Evolutionary conservation across 2,329 filamentous ascomycete species (phyloP).

Genomic region (Monosporascus sp.): DNA sequence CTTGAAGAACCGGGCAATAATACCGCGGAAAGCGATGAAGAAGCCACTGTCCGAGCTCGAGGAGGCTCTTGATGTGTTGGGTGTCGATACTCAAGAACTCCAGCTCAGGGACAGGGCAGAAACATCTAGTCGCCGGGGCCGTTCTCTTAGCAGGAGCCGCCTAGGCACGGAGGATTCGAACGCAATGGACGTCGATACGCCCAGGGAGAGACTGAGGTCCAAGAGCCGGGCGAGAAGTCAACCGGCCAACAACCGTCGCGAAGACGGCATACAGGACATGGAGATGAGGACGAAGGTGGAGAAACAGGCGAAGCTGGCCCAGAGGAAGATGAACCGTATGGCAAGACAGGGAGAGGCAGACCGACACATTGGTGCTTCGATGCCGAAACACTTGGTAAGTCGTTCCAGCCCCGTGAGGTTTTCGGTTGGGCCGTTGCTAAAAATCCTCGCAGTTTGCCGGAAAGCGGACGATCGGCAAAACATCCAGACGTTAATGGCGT

Average conservation of each 20-base stretch:
- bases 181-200: slow-evolving; percentile 70
- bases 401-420: slow-evolving; percentile 5
- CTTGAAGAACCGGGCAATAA: slow-evolving; percentile 93
- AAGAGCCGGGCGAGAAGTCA: slow-evolving; percentile 66
- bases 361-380: slow-evolving; percentile 73
- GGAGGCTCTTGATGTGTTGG: slow-evolving; percentile 75
- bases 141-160: slow-evolving; percentile 60
- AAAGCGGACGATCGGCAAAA: slow-evolving; percentile 93
- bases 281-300: slow-evolving; percentile 71
- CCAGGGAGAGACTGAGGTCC: slow-evolving; percentile 59
- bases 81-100: slow-evolving; percentile 75
- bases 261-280: slow-evolving; percentile 71
- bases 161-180: slow-evolving; percentile 60
- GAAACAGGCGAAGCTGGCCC: slow-evolving; percentile 77
- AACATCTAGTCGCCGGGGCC: slow-evolving; percentile 60
- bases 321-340: slow-evolving; percentile 99
- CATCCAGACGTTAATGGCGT: slow-evolving; percentile 56
- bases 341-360: slow-evolving; percentile 95
- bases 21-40: slow-evolving; percentile 75
- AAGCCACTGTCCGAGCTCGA: slow-evolving; percentile 86
- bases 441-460: slow-evolving; percentile 60
- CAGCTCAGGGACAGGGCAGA: slow-evolving; percentile 66
- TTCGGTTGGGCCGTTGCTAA: slow-evolving; percentile 24
- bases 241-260: slow-evolving; percentile 60
- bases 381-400: slow-evolving; percentile 88